Base-by-base conservation (phyloP, 495 filamentous ascomycete genomes). In the Trichoderma gamsii region DNA sequence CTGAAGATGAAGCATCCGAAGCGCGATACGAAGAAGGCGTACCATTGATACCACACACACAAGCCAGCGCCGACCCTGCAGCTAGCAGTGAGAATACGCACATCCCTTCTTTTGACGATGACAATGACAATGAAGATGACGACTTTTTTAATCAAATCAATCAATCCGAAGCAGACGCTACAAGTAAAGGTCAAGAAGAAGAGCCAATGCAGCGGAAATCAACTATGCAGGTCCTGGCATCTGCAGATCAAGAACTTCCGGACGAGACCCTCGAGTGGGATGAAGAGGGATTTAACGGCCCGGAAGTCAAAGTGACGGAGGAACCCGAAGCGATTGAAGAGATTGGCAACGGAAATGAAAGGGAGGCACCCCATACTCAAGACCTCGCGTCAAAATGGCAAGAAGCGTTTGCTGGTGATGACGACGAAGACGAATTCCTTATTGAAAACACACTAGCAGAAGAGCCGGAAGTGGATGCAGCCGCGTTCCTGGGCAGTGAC, bases 321-420 rank as follows among this genome's bases (percentile, higher is more conserved):
- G 29, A 61, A 23, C 23, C 13, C 8, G 25, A 61, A 6, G 12
- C 27, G 11, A 27, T 29, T 25, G 56, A 61, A 29, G 56, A 13
- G 2, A 8, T 12, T 29, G 56, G 12, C 56, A 32, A 32, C 11
- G 3, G 7, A 21, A 61, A 64, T 32, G 56, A 64, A 51, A 43
- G 59, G 4, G 59, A 65, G 16, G 61, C 67, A 18, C 25, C 56
- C 13, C 16, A 27, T 29, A 52, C 12, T n/a, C 41, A 75, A 38
- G 89, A 95, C 71, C 77, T 95, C 8, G 89, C 90, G 63, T 90
- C 89, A 2, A 86, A 88, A 70, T 97, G 95, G 95, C 82, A 92
- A 71, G 91, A 88, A 56, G 90, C 90, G 69, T 82, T 97, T 71
- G 90, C 79, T 41, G 89, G 87, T 51, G 93, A 95, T 71, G 91